Base-by-base conservation (phyloP, 2,329 filamentous ascomycete genomes). In the Helicocarpus griseus region DNA sequence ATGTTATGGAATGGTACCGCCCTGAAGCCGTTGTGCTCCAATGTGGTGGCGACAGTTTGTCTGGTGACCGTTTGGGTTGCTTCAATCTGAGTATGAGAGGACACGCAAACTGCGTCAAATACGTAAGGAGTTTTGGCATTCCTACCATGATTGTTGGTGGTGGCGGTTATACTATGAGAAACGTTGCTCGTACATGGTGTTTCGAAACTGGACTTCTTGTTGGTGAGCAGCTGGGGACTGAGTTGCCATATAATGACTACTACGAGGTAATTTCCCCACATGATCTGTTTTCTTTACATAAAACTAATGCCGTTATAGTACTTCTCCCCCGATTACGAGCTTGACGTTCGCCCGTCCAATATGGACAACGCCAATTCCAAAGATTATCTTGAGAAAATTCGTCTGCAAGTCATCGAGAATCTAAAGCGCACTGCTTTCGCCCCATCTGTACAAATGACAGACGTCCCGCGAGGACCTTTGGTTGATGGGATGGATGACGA, bases 201-300 rank as follows among this genome's bases (percentile, higher is more conserved):
- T 80, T 75, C 60, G 73, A 96, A 81, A 86, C 71, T 59, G 91
- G 91, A 58, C 79, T 89, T 53, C 78, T 97, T 7, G 87, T 96
- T 19, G 87, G 87, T 26, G 82, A 90, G 54, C 79, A 87, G 28
- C 87, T 97, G 78, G 78, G 82, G 9, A 78, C 85, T 4, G 83
- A 87, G n/a, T 77, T 97, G 38, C 91, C 91, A 0, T 97, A 89
- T 69, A 97, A 95, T 57, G 91, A 97, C 73, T 97, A 97, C 69
- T 97, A 97, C 63, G 82, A 85, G 66, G 77, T 78, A 64, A 61
- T 69, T 56, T 36, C 41, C 19, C 41, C 48, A 19, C 8, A 44
- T 41, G 40, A 6, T n/a, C 35, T n/a, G 9, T n/a, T 11, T n/a
- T 39, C 26, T 24, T 11, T 31, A 33, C 31, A 21, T 33, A 57